Base-by-base conservation (phyloP, 2,329 filamentous ascomycete genomes). In the Diaporthe sp. region DNA sequence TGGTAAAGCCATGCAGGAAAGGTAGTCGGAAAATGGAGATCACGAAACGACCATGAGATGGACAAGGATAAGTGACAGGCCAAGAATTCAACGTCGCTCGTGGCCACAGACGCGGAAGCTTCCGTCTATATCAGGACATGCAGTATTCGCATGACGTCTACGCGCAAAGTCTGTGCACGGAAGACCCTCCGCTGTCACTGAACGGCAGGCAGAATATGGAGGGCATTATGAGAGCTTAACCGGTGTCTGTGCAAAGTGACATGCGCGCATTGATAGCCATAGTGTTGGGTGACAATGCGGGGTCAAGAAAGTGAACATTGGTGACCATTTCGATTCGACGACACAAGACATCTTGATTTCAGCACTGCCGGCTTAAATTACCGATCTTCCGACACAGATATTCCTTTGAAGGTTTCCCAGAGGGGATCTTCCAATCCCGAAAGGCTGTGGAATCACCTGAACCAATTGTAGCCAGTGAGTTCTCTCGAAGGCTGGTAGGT, bases 181-280 rank as follows among this genome's bases (percentile, higher is more conserved):
- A n/a, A 51, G 44, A 2, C 17, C 17, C 15, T 49, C 10, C 19
- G 25, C 61, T 65, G 25, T 51, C 42, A 22, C 61, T 31, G 19
- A 17, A 37, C 28, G 19, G 4, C 61, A n/a, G 19, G 4, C 61
- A n/a, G 17, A 17, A 65, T 28, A 65, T 25, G 61, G 28, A 65
- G 61, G 28, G 9, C 22, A 25, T 12, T 10, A 10, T 37, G 28
- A 37, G 28, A 37, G 62, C 28, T n/a, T 37, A 67, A 31, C 10
- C 17, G 19, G 44, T 37, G 61, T 67, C 44, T 67, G 61, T 67
- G 61, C 61, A 51, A 67, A 51, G 44, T 67, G 61, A 51, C 39
- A 46, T 46, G 61, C 13, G 61, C 28, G 61, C 61, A 67, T 51
- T 67, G 61, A 67, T 67, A 34, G 19, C 44, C 28, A n/a, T 10